Evolutionary conservation across 2,329 filamentous ascomycete genomes (phyloP), one percentile per base, ranked within the genome.

Genomic region (Plectosphaerella cucumerina): DNA sequence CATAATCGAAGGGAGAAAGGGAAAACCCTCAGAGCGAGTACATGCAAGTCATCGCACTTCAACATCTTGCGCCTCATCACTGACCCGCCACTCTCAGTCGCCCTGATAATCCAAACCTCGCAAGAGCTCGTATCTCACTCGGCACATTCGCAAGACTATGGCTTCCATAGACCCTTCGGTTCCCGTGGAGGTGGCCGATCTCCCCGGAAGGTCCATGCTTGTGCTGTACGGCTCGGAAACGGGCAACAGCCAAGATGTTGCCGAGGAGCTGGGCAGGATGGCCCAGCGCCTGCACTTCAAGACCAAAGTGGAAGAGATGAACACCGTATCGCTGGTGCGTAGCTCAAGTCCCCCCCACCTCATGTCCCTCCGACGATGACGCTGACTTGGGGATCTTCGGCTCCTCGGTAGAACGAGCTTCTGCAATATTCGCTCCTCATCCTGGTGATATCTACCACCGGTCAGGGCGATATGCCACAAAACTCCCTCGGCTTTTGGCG

Each of bases 181-280:
- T 49, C 39, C 53, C 44, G 51, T 49, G 44, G 48, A 49, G 47
- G 48, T 67, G 59, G 58, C 62, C 42, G 57, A 58, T 47, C 46
- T 68, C 6, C 55, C 58, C 14, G 52, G 56, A 57, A 67, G 79
- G 58, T 72, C 70, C 52, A 68, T 80, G 47, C 80, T 96, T 58
- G 78, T 99, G 52, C 78, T 96, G 33, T 99, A 96, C 70, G 94
- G 90, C 50, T 95, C 93, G 37, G 94, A 99, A 73, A 97, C 92
- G 20, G 94, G 94, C 51, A 97, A 94, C 64, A 87, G 90, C 50
- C 89, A 96, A 69, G 93, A 97, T 69, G 82, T 93, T 56, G 93
- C 94, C 18, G 85, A 90, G 62, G 90, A 97, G 65, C 74, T 97
- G 55, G 89, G 86, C 37, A 78, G 85, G 39, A 70, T 89, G 57